phyloP scores from a whole-genome alignment of 179 eudicot genomes.

The Vitellaria paradoxa region DNA sequence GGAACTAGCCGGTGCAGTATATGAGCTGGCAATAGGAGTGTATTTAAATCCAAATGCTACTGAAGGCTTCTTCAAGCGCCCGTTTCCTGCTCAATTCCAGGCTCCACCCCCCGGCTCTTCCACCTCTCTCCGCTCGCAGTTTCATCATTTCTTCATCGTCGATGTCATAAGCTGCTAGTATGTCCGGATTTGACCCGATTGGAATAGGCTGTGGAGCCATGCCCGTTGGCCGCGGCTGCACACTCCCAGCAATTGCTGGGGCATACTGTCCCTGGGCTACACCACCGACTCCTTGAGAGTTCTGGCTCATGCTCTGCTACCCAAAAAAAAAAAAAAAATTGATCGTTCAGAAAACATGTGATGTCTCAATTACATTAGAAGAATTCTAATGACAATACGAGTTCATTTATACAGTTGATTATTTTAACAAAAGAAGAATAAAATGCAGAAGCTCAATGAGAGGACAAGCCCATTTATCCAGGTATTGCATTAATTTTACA shows the following conservation, averaged over 20 bases:
- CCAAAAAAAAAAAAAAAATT: background rate
- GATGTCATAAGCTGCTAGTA: conserved; percentile 31
- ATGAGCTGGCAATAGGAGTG: background rate
- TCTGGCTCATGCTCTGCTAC: conserved; percentile 47
- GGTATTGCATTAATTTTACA: background rate
- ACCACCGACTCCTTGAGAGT: conserved; percentile 45
- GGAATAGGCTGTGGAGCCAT: conserved; percentile 64
- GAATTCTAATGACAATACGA: no score
- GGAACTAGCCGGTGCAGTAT: background rate
- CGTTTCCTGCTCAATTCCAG: conserved; percentile 66
- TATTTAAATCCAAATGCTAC: conserved; percentile 72
- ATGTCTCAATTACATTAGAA: background rate
- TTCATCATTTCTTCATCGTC: conserved; percentile 79
- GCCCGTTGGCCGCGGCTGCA: conserved; percentile 75
- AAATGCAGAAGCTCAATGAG: no score
- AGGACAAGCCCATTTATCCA: background rate
- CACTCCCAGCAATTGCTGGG: conserved; percentile 75
- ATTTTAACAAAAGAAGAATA: no score
- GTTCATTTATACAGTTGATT: no score
- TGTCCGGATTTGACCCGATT: conserved; percentile 45
- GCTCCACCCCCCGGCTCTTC: conserved; percentile 90
- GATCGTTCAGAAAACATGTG: background rate
- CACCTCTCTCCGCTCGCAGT: conserved; percentile 72
- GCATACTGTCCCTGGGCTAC: conserved; percentile 67
- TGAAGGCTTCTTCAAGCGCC: conserved; percentile 92